Conservation (phyloP, 208 protist genomes). For the Leishmania tarentolae region DNA sequence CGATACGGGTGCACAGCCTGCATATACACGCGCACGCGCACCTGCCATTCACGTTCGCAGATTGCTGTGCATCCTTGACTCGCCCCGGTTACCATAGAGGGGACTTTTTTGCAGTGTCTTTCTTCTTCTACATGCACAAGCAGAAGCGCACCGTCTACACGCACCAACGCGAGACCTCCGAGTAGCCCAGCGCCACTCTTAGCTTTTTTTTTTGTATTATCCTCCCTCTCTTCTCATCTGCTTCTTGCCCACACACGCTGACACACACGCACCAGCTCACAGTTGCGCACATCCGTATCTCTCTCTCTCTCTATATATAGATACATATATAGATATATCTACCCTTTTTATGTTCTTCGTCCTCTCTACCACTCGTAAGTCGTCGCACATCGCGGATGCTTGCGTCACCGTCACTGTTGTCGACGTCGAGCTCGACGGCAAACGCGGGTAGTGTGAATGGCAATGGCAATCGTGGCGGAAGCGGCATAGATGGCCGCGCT, state of each 20-base stretch:
- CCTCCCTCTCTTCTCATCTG: background rate
- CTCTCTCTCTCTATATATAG: background rate
- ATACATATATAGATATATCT: background rate
- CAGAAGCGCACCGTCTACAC: background rate
- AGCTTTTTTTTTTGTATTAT: background rate
- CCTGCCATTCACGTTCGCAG: background rate
- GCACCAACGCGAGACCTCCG: background rate
- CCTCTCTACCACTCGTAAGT: background rate
- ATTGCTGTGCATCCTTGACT: background rate
- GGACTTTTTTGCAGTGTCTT: background rate
- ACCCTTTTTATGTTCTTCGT: background rate
- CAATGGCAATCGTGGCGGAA: background rate
- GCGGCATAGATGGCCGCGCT: background rate
- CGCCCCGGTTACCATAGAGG: background rate
- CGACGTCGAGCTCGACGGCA: background rate
- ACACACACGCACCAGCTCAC: background rate
- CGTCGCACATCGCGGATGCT: background rate
- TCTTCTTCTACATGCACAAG: background rate
- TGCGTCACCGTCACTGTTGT: background rate
- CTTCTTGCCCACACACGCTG: background rate
- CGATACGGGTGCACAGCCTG: background rate
- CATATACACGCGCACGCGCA: background rate
- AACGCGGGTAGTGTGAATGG: background rate
- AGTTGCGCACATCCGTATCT: background rate
- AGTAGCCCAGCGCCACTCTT: background rate